Percentiles rank a stretch among this genome's conserved stretches.
phyloP scores from a whole-genome alignment of 2,329 filamentous ascomycete genomes.

The Nothopassalora personata region DNA sequence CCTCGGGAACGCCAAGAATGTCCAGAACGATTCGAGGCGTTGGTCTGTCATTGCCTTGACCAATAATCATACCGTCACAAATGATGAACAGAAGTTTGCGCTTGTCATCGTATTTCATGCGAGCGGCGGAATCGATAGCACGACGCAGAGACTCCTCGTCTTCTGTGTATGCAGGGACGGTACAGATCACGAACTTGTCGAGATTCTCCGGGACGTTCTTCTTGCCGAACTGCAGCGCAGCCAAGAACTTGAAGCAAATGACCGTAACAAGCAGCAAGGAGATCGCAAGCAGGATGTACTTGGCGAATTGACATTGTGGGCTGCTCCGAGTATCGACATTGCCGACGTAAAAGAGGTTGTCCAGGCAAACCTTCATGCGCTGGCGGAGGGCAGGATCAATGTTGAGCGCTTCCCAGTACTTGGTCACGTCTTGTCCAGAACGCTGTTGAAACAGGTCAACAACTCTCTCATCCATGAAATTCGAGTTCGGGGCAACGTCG shows the following conservation, averaged over 20 bases:
- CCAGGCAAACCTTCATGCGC: conserved; percentile 75
- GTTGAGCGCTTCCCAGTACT: conserved; percentile 70
- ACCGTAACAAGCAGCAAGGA: conserved; percentile 74
- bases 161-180: conserved; percentile 96
- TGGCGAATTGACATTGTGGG: conserved; percentile 74
- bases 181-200: conserved; percentile 97
- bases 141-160: conserved; percentile 95
- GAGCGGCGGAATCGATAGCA: conserved; percentile 90
- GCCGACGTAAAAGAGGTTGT: conserved; percentile 93
- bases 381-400: conserved; percentile 53
- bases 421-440: conserved; percentile 73
- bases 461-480: conserved; percentile 78
- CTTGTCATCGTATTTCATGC: conserved; percentile 97
- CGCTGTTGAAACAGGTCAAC: conserved; percentile 70
- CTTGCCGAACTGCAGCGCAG: conserved; percentile 84
- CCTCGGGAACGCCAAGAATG: conserved; percentile 90
- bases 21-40: conserved; percentile 95
- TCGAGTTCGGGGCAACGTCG: conserved; percentile 46
- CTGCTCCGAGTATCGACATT: conserved; percentile 89
- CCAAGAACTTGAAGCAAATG: conserved; percentile 93
- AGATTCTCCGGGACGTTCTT: conserved; percentile 93
- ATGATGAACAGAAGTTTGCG: conserved; percentile 88
- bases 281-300: conserved; percentile 82
- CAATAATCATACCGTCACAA: conserved; percentile 99
- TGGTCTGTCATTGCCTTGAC: conserved; percentile 92